phyloP scores from a whole-genome alignment of 441 rosid species.

The Adansonia rubrostipa region DNA sequence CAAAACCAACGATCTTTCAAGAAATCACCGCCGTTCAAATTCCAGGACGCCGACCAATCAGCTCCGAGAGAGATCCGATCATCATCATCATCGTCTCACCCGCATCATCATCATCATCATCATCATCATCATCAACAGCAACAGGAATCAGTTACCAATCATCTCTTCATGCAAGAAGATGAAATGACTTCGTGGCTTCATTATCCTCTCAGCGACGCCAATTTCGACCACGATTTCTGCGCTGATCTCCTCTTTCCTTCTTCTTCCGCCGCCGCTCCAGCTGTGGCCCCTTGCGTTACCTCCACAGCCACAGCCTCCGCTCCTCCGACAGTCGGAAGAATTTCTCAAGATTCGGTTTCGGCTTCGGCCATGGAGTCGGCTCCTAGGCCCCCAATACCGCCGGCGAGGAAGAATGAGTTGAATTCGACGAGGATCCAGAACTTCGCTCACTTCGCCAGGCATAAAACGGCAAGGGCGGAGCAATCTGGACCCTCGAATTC shows the following conservation, averaged over 20 bases:
- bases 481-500: slow-evolving; percentile 52
- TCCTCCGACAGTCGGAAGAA: slow-evolving; percentile 4
- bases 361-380: slow-evolving; percentile 30
- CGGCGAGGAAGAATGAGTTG: slow-evolving; percentile 42
- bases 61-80: slow-evolving; percentile 39
- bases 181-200: slow-evolving; percentile 94
- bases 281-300: slow-evolving; percentile 31
- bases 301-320: slow-evolving; percentile 33
- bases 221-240: slow-evolving; percentile 66
- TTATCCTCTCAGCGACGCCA: slow-evolving; percentile 57
- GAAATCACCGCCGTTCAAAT: slow-evolving; percentile 41
- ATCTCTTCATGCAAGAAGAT: slow-evolving; percentile 78
- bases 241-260: slow-evolving; percentile 58
- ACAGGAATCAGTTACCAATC: slow-evolving; percentile 37
- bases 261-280: neutral
- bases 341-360: slow-evolving; percentile 17
- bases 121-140: neutral
- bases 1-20: slow-evolving; percentile 58
- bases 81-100: neutral
- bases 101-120: slow-evolving; percentile 24
- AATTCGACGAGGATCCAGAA: slow-evolving; percentile 47
- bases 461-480: slow-evolving; percentile 36
- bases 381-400: slow-evolving; percentile 51
- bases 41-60: slow-evolving; percentile 34
- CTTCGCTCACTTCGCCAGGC: slow-evolving; percentile 61